Evolutionary conservation across 768 basidiomycete genomes (phyloP), one percentile per base, ranked within the genome.

Genomic region (Phylloporus arenicola): DNA sequence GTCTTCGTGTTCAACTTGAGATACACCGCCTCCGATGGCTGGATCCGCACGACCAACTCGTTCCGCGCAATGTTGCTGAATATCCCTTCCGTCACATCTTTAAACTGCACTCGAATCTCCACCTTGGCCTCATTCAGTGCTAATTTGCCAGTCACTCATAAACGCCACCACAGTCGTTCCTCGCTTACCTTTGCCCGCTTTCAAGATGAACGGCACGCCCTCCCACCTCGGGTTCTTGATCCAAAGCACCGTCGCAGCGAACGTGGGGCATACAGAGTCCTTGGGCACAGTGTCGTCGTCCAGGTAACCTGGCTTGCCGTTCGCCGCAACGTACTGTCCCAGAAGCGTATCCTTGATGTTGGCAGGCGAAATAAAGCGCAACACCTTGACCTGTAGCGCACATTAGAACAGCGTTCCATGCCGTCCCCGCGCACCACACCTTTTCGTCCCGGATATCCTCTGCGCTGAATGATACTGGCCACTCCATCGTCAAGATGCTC

Each of bases 371-470:
- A 99, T 97, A 42, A 82, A 79, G 31, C 94, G 87, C 44, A 99
- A 79, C 22, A 97, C 92, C 76, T 99, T 99, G 70, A 97, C 95
- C 92, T 95, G 48, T 51, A 43, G 19, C 48, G 37, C 49, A 37
- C 53, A 58, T 61, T 47, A 68, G 57, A 56, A 58, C 25, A 49
- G 25, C 25, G 0, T 19, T 42, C 51, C 42, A 29, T 43, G 43
- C 47, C 43, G 27, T 43, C 27, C 29, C 27, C 33, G 47, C 33
- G 54, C 52, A 48, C 34, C 43, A 63, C 61, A 88, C 94, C 87
- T 99, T 99, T 72, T 99, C 96, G 65, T 98, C 92, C 47, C 95
- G 91, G 63, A 99, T 92, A 66, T 98, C 95, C 70, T 99, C 94
- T 31, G 94, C 84, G 12, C 91, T 80, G 71, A 99, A 99, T 1